phyloP scores from a whole-genome alignment of 2,329 filamentous ascomycete species.

The Ustilaginoidea virens region DNA sequence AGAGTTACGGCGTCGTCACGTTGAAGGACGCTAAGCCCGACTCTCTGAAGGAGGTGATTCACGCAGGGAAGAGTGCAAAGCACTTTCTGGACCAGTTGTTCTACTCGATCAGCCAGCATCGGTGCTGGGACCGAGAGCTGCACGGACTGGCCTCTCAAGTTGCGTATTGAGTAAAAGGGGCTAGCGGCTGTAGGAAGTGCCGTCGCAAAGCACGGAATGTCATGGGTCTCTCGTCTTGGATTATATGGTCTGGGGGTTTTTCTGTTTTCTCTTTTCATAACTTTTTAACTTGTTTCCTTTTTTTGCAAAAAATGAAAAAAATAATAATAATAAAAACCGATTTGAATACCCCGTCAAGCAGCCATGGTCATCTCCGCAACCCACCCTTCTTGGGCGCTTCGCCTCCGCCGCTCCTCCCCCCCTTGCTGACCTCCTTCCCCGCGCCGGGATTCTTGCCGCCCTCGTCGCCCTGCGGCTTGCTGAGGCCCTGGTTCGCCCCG shows the following conservation, averaged over 20 bases:
- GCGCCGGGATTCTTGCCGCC: conserved; percentile 16
- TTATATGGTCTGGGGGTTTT: no score
- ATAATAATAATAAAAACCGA: background rate
- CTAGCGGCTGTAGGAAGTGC: background rate
- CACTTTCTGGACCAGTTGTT: conserved; percentile 59
- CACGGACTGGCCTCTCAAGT: conserved; percentile 52
- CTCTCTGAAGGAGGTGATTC: conserved; percentile 43
- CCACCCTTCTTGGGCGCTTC: conserved; percentile 16
- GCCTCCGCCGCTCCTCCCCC: conserved; percentile 17
- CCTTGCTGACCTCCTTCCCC: conserved; percentile 18
- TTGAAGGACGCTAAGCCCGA: conserved; percentile 35
- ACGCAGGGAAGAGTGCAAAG: conserved; percentile 50
- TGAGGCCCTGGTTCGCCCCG: conserved; percentile 5
- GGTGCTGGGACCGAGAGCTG: conserved; percentile 59
- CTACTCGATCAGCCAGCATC: conserved; percentile 53
- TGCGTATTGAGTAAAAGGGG: conserved; percentile 38
- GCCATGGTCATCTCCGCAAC: background rate
- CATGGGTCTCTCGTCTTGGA: background rate
- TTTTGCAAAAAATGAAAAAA: no score
- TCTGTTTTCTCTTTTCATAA: background rate
- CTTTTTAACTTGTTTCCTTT: no score
- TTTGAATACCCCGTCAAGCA: background rate
- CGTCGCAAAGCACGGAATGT: background rate
- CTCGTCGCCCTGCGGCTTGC: conserved; percentile 5
- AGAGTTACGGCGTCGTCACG: conserved; percentile 69